These are phyloP conservation scores for Suillus hirtellus DNA, from an alignment of 768 basidiomycete species.

Conservation along the genomic window DNA sequence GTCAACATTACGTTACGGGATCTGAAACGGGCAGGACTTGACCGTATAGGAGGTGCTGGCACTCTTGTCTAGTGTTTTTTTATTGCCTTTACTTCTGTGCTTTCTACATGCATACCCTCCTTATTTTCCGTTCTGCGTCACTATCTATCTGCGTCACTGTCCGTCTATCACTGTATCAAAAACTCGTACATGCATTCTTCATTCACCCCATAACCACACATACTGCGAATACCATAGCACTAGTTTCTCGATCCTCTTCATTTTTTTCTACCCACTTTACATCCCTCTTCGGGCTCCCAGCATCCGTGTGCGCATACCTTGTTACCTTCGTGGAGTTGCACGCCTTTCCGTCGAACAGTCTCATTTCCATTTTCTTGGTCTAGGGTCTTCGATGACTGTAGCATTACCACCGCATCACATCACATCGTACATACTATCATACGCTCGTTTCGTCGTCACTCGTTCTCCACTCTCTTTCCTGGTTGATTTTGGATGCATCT, in stretches of 20 bases:
- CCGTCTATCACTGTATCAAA: slow-evolving; percentile 28
- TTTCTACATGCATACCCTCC: slow-evolving; percentile 23
- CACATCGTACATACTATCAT: neutral
- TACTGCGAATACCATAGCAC: slow-evolving; percentile 8
- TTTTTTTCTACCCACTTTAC: neutral
- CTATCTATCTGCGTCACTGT: slow-evolving; percentile 32
- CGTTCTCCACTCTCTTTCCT: neutral
- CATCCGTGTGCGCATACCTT: neutral
- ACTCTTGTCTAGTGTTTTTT: neutral
- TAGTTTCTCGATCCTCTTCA: slow-evolving; percentile 8
- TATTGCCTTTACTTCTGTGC: neutral
- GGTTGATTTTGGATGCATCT: neutral
- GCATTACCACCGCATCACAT: neutral
- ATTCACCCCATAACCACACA: slow-evolving; percentile 5
- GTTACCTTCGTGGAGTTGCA: slow-evolving; percentile 22
- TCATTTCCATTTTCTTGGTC: neutral
- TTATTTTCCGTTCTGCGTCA: slow-evolving; percentile 16
- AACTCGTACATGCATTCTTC: slow-evolving; percentile 28
- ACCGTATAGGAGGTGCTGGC: slow-evolving; percentile 13
- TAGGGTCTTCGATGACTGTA: neutral
- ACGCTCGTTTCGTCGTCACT: neutral
- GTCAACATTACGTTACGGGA: slow-evolving; percentile 54
- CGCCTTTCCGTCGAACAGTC: slow-evolving; percentile 12
- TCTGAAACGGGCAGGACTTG: slow-evolving; percentile 37
- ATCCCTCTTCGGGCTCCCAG: too few relatives aligned